Conservation (phyloP, 2,329 filamentous ascomycete species). For the Ophiognomonia clavigignenti-juglandacearum region DNA sequence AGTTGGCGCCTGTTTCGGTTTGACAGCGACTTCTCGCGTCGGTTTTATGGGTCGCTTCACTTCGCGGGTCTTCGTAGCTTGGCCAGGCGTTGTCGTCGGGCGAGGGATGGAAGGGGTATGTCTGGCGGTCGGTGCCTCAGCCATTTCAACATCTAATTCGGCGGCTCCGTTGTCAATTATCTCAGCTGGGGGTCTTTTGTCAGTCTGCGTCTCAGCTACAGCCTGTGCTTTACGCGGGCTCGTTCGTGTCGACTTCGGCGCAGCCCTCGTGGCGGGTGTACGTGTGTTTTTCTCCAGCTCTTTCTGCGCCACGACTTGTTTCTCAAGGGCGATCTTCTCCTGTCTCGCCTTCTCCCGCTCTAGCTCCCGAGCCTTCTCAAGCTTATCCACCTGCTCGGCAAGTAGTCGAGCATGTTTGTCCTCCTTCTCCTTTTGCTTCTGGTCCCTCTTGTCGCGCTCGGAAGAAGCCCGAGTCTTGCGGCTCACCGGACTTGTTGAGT, state of each 20-base stretch:
- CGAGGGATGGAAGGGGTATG: slow-evolving; percentile 57
- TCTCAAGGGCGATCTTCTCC: slow-evolving; percentile 47
- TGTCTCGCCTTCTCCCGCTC: slow-evolving; percentile 62
- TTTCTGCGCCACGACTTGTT: slow-evolving; percentile 47
- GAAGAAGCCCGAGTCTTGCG: slow-evolving; percentile 53
- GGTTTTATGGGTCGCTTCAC: slow-evolving; percentile 59
- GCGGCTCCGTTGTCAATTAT: slow-evolving; percentile 27
- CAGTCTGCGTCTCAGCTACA: slow-evolving; percentile 21
- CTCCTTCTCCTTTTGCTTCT: slow-evolving; percentile 58
- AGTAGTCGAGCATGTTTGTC: slow-evolving; percentile 57
- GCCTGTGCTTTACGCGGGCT: slow-evolving; percentile 48
- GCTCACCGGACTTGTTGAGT: slow-evolving; percentile 37
- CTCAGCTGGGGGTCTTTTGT: slow-evolving; percentile 27
- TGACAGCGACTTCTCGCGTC: slow-evolving; percentile 52
- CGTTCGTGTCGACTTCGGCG: slow-evolving; percentile 39
- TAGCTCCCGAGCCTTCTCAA: slow-evolving; percentile 65
- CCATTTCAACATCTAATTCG: slow-evolving; percentile 50
- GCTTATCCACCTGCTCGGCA: slow-evolving; percentile 55
- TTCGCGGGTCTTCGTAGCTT: slow-evolving; percentile 46
- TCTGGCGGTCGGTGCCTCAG: slow-evolving; percentile 48
- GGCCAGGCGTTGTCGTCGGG: slow-evolving; percentile 41
- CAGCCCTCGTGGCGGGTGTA: slow-evolving; percentile 31
- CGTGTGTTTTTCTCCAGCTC: slow-evolving; percentile 38
- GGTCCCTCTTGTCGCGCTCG: slow-evolving; percentile 55
- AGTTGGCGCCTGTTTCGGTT: slow-evolving; percentile 64